Conservation (phyloP, 768 basidiomycete species). For the Rhodotorula diobovata region DNA sequence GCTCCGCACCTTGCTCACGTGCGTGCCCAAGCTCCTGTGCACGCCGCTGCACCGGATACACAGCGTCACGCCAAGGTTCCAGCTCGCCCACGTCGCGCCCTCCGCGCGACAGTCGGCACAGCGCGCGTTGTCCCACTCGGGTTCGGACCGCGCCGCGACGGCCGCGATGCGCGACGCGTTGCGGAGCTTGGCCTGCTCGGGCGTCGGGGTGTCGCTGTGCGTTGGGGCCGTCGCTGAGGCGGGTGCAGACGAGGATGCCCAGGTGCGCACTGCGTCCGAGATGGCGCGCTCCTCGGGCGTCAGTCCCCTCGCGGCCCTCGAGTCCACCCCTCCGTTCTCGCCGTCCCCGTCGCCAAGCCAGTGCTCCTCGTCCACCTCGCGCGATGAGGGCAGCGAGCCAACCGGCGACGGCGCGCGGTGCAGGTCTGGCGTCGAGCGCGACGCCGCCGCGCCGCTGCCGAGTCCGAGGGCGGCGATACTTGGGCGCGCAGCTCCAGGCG, state of each 20-base stretch:
- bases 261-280: slow-evolving; percentile 15
- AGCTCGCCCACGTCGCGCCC: slow-evolving; percentile 26
- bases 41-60: slow-evolving; percentile 36
- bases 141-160: background rate
- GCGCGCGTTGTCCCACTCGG: slow-evolving; percentile 14
- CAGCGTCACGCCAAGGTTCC: slow-evolving; percentile 33
- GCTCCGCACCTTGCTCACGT: slow-evolving; percentile 31
- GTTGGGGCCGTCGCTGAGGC: background rate
- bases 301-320: background rate
- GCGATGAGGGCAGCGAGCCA: background rate
- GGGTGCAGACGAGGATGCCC: background rate
- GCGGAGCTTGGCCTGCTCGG: slow-evolving; percentile 9
- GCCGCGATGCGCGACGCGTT: slow-evolving; percentile 22
- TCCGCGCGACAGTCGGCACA: slow-evolving; percentile 32
- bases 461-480: slow-evolving; percentile 18
- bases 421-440: slow-evolving; percentile 4
- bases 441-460: background rate
- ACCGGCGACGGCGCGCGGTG: background rate
- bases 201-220: background rate
- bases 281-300: slow-evolving; percentile 25
- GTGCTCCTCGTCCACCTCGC: background rate
- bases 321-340: background rate
- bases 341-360: background rate
- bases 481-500: background rate
- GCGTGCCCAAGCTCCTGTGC: slow-evolving; percentile 36